Evolutionary conservation across 495 filamentous ascomycete genomes (phyloP).

Genomic region (Penicillium longicatenatum): DNA sequence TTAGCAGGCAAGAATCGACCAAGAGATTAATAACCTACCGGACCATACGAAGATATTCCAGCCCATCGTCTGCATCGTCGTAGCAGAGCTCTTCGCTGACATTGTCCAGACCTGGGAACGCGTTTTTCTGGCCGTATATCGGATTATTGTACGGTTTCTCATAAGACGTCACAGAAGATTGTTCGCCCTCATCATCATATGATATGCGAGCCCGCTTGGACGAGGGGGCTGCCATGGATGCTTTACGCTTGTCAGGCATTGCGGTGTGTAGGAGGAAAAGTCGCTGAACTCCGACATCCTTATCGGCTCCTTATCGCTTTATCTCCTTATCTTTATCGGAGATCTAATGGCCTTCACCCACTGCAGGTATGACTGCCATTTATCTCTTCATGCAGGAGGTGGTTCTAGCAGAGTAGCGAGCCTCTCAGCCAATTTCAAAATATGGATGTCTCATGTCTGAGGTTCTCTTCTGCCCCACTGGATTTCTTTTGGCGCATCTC

Average conservation of each 20-base stretch:
- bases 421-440: no score
- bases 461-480: no score
- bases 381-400: no score
- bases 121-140: conserved; percentile 73
- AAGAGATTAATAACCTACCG: conserved; percentile 57
- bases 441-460: no score
- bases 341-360: not conserved
- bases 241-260: conserved; percentile 43
- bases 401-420: no score
- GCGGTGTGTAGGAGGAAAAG: conserved; percentile 16
- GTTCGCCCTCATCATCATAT: conserved; percentile 27
- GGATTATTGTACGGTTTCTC: conserved; percentile 58
- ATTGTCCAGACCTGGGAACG: conserved; percentile 73
- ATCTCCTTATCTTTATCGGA: not conserved
- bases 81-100: conserved; percentile 54
- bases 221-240: conserved; percentile 21
- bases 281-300: conserved; percentile 1
- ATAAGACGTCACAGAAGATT: conserved; percentile 19
- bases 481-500: no score
- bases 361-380: no score
- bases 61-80: conserved; percentile 55
- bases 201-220: conserved; percentile 35
- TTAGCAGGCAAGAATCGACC: conserved; percentile 23
- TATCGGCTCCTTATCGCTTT: not conserved
- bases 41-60: conserved; percentile 78